phyloP scores from a whole-genome alignment of 257 asterid species.

The Petunia secreta region DNA sequence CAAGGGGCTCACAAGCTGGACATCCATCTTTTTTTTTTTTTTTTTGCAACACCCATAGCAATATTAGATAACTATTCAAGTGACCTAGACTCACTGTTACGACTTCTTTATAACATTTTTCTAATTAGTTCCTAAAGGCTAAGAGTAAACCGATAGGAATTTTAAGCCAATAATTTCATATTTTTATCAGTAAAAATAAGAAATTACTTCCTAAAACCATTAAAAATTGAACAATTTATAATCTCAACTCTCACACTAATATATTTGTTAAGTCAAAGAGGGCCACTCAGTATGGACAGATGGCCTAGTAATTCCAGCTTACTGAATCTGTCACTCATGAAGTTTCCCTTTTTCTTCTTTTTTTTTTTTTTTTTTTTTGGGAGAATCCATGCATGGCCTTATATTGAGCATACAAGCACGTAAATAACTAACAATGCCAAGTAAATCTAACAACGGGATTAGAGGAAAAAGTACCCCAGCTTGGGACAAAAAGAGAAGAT shows the following conservation, averaged over 20 bases:
- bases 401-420: not conserved
- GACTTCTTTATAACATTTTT: not conserved
- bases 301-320: not conserved
- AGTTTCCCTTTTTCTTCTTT: no score
- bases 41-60: not conserved
- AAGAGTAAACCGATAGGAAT: not conserved
- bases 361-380: no score
- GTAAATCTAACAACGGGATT: conserved; percentile 18
- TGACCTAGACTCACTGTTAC: not conserved
- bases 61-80: not conserved
- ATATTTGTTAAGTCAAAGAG: not conserved
- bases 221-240: conserved; percentile 1
- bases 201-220: not conserved
- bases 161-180: not conserved
- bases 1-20: conserved; percentile 9
- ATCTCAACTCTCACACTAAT: not conserved
- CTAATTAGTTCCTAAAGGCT: not conserved
- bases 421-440: conserved; percentile 16
- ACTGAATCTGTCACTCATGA: not conserved
- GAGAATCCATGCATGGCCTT: not conserved
- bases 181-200: not conserved
- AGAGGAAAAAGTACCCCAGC: conserved; percentile 59
- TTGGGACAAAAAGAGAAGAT: conserved; percentile 58
- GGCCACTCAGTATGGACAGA: conserved; percentile 14
- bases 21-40: conserved; percentile 12